Conservation (phyloP, 2,329 filamentous ascomycete genomes). For the Penicillium olsonii region DNA sequence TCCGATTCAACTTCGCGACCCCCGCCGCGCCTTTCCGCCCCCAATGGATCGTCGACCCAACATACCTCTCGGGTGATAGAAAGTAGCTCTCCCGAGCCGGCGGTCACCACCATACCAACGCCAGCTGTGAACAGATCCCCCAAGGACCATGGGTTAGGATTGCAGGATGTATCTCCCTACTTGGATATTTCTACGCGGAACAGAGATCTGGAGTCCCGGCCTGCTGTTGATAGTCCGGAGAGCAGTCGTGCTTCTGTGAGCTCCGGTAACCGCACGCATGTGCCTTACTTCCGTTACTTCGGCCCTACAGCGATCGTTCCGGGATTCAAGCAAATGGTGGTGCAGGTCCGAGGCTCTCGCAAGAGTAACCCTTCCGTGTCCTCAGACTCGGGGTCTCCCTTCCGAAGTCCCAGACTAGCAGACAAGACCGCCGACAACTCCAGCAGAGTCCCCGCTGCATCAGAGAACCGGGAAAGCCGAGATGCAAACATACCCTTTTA, state of each 20-base stretch:
- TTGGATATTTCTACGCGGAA: slow-evolving; percentile 20
- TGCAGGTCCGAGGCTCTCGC: slow-evolving; percentile 59
- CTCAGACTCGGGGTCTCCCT: slow-evolving; percentile 40
- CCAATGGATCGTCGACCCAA: slow-evolving; percentile 19
- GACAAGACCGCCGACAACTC: slow-evolving; percentile 27
- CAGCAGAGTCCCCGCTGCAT: slow-evolving; percentile 19
- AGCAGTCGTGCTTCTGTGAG: slow-evolving; percentile 44
- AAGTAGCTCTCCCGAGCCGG: slow-evolving; percentile 31
- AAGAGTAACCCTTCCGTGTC: slow-evolving; percentile 43
- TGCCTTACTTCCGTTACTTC: slow-evolving; percentile 89
- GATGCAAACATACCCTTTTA: slow-evolving; percentile 66
- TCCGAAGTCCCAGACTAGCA: slow-evolving; percentile 35
- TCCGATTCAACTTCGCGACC: slow-evolving; percentile 30
- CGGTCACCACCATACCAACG: slow-evolving; percentile 7
- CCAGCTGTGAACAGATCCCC: slow-evolving; percentile 15
- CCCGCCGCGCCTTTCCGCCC: slow-evolving; percentile 18
- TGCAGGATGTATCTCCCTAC: slow-evolving; percentile 18
- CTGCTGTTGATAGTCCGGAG: slow-evolving; percentile 34
- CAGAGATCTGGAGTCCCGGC: slow-evolving; percentile 30
- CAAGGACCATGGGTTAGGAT: slow-evolving; percentile 17
- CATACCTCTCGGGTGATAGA: slow-evolving; percentile 20
- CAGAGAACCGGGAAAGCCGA: slow-evolving; percentile 31
- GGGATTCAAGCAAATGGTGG: slow-evolving; percentile 85
- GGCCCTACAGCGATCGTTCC: slow-evolving; percentile 89
- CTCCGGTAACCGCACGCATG: slow-evolving; percentile 46